Evolutionary conservation across 768 basidiomycete genomes (phyloP).

Genomic region (Mycena vitilis): DNA sequence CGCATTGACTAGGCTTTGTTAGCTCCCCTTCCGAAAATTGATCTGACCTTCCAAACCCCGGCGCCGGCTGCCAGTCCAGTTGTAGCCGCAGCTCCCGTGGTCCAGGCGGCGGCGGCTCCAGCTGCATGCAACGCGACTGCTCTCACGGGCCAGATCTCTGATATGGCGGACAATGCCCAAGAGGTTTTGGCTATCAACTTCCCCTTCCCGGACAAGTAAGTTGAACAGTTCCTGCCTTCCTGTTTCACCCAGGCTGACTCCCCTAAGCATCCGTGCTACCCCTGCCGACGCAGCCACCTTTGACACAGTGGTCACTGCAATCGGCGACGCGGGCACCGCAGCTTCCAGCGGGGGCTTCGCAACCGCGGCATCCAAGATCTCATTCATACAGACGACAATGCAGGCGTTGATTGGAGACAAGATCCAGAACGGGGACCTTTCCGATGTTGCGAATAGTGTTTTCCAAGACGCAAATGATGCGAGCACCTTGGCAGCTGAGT

Average conservation of each 20-base stretch:
- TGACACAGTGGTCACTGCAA: slow-evolving; percentile 18
- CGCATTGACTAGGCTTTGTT: too few species aligned
- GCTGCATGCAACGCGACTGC: background rate
- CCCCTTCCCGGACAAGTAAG: slow-evolving; percentile 7
- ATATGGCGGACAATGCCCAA: slow-evolving; percentile 8
- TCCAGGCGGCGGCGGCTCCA: background rate
- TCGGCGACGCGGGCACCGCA: slow-evolving; percentile 10
- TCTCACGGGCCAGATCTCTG: background rate
- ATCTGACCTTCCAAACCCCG: too few species aligned
- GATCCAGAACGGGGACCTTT: background rate
- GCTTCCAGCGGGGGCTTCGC: background rate
- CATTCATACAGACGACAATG: background rate
- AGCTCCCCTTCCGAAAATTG: too few species aligned
- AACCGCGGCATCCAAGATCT: background rate
- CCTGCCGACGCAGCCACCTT: slow-evolving; percentile 6
- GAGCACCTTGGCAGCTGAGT: background rate
- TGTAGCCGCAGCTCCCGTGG: too few species aligned
- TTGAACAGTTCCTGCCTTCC: background rate
- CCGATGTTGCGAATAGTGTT: background rate
- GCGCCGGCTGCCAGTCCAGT: too few species aligned
- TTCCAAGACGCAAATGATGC: background rate
- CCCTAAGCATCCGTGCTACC: slow-evolving; percentile 1
- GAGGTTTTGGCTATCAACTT: slow-evolving; percentile 2
- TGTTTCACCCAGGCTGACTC: background rate
- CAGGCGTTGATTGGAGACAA: background rate